Conservation (phyloP, 192 early-diverging fungal species). For the Mortierella alpina region DNA sequence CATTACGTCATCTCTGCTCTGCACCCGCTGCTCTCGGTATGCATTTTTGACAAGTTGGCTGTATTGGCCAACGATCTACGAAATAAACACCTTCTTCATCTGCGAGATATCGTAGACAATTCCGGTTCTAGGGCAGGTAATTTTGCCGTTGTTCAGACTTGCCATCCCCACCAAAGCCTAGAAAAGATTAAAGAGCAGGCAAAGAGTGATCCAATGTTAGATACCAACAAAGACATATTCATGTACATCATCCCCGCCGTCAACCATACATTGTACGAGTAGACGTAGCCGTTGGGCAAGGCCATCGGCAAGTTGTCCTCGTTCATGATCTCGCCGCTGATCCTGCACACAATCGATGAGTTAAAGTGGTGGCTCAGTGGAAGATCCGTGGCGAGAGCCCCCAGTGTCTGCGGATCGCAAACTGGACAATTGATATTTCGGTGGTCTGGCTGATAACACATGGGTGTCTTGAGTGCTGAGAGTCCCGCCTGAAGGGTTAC, state of each 20-base stretch:
- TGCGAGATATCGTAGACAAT: constrained; percentile 63
- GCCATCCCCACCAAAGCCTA: constrained; percentile 80
- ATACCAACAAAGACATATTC: background rate
- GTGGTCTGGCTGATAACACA: constrained; percentile 81
- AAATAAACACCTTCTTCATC: constrained; percentile 84
- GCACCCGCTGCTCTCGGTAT: background rate
- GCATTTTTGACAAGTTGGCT: background rate
- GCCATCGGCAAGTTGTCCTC: constrained; percentile 97
- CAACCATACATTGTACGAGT: constrained; percentile 79
- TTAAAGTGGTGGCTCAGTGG: constrained; percentile 96
- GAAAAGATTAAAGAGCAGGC: background rate
- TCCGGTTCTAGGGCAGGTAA: constrained; percentile 81
- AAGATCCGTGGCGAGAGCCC: constrained; percentile 82
- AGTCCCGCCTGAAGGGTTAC: constrained; percentile 96
- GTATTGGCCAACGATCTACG: constrained; percentile 13
- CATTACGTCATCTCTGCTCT: background rate
- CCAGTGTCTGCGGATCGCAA: constrained; percentile 87
- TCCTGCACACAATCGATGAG: constrained; percentile 92
- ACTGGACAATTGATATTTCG: constrained; percentile 96
- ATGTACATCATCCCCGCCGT: background rate
- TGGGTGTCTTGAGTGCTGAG: constrained; percentile 91
- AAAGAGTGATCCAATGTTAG: background rate
- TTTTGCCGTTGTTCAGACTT: constrained; percentile 68
- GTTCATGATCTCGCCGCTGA: constrained; percentile 94
- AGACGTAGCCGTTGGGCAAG: constrained; percentile 96